These are phyloP conservation scores for Neospora caninum DNA, from an alignment of 169 alveolate genomes.

Conservation along the genomic window DNA sequence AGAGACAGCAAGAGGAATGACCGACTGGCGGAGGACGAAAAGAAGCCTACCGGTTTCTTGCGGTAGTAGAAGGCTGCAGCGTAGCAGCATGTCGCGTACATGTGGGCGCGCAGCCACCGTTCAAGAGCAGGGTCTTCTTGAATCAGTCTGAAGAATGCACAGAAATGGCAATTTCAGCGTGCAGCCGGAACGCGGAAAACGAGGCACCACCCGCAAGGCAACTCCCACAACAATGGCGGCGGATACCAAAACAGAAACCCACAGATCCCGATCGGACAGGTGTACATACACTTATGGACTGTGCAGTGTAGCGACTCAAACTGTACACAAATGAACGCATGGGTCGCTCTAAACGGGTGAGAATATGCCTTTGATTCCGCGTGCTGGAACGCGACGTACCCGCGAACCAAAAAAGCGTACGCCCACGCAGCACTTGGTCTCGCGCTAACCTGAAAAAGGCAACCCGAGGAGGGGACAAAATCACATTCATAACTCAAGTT, in stretches of 20 bases:
- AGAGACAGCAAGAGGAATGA: too few species aligned
- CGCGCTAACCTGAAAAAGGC: slow-evolving; percentile 14
- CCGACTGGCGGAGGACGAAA: neutral
- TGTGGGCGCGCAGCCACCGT: neutral
- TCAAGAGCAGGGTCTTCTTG: slow-evolving; percentile 19
- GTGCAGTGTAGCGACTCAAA: too few species aligned
- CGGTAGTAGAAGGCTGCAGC: slow-evolving; percentile 27
- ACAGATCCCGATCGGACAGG: too few species aligned
- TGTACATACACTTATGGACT: too few species aligned
- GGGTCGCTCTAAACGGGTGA: too few species aligned
- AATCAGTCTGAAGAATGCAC: neutral
- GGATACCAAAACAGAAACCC: too few species aligned
- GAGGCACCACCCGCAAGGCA: neutral
- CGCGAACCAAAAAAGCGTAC: slow-evolving; percentile 38
- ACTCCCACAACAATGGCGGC: too few species aligned
- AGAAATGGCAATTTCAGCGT: neutral
- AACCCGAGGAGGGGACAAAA: neutral
- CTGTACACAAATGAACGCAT: too few species aligned
- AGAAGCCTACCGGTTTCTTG: neutral
- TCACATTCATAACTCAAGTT: neutral
- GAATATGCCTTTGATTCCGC: too few species aligned
- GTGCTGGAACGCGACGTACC: neutral
- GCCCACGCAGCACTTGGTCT: slow-evolving; percentile 35
- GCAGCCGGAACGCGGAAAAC: neutral
- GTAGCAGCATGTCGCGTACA: slow-evolving; percentile 39